A percentile compares a stretch with the other conserved stretches of the same genome.
Evolutionary conservation across 208 protist species (phyloP).

Genomic region (Leishmania major): DNA sequence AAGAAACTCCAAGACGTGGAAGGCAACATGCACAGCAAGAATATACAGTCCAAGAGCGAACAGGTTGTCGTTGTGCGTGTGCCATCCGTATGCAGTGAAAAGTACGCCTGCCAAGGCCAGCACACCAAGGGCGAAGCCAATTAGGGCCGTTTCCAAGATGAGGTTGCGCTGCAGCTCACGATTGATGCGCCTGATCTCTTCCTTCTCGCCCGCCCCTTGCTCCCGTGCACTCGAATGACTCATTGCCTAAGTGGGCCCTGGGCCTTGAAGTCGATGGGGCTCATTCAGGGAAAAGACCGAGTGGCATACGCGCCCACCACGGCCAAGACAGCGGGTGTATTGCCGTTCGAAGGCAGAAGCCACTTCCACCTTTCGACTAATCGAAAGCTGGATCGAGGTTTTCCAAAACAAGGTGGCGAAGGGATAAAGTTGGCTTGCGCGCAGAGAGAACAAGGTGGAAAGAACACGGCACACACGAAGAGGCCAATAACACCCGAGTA

Average conservation of each 20-base stretch:
- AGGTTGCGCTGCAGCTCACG: slow-evolving; percentile 42
- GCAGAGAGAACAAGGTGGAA: background rate
- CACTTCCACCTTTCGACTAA: background rate
- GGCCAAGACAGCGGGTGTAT: background rate
- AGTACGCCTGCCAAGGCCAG: slow-evolving; percentile 30
- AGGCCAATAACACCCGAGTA: background rate
- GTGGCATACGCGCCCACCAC: background rate
- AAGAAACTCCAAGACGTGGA: slow-evolving; percentile 86
- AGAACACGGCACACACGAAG: too few species aligned
- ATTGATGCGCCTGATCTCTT: slow-evolving; percentile 13
- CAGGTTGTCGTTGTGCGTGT: slow-evolving; percentile 28
- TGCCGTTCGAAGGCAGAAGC: background rate
- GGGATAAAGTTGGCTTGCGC: background rate
- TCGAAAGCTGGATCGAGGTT: background rate
- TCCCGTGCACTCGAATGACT: background rate
- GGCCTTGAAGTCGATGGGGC: background rate
- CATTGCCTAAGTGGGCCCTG: background rate
- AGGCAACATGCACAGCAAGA: slow-evolving; percentile 55
- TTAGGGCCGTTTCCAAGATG: slow-evolving; percentile 52
- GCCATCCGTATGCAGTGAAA: slow-evolving; percentile 47
- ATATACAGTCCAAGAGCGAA: slow-evolving; percentile 72
- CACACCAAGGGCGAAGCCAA: slow-evolving; percentile 60
- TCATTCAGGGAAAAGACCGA: background rate
- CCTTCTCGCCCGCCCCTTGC: background rate
- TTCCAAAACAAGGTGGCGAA: too few species aligned